Conservation (phyloP, 2,329 filamentous ascomycete genomes). For the Penicillium sp. region DNA sequence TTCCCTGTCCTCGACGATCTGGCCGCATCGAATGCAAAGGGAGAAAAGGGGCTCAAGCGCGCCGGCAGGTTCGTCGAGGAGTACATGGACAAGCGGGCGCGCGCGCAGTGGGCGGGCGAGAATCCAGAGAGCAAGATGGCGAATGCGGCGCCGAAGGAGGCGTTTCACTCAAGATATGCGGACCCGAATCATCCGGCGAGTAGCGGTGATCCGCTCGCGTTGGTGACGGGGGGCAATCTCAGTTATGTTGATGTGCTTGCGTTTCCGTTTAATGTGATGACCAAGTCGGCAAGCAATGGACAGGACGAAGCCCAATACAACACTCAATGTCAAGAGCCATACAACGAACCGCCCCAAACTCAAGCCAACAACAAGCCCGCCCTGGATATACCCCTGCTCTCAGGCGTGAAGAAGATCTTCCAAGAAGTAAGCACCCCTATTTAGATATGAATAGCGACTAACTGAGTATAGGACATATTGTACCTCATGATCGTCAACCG, state of each 20-base stretch:
- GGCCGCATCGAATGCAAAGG: neutral
- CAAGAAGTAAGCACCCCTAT: neutral
- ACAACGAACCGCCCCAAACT: neutral
- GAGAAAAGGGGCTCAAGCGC: too few species aligned
- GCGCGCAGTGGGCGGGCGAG: neutral
- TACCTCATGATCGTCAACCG: conserved; percentile 52
- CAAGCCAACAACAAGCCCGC: too few species aligned
- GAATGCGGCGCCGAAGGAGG: neutral
- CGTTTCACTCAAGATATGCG: neutral
- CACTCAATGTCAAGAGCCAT: too few species aligned
- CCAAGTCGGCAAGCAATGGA: too few species aligned
- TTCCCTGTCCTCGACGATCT: conserved; percentile 43
- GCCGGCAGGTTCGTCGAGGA: too few species aligned
- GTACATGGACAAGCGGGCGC: conserved; percentile 12
- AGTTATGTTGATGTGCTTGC: too few species aligned
- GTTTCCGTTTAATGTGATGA: too few species aligned
- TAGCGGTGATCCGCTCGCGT: neutral
- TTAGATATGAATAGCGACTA: neutral
- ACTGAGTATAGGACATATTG: conserved; percentile 39
- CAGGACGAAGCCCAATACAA: too few species aligned
- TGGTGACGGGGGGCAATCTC: neutral
- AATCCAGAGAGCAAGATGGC: neutral
- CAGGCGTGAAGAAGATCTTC: neutral
- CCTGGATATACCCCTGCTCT: neutral
- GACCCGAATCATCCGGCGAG: conserved; percentile 2